Base-by-base conservation (phyloP, 2,329 filamentous ascomycete species). In the Neofusicoccum cordaticola region DNA sequence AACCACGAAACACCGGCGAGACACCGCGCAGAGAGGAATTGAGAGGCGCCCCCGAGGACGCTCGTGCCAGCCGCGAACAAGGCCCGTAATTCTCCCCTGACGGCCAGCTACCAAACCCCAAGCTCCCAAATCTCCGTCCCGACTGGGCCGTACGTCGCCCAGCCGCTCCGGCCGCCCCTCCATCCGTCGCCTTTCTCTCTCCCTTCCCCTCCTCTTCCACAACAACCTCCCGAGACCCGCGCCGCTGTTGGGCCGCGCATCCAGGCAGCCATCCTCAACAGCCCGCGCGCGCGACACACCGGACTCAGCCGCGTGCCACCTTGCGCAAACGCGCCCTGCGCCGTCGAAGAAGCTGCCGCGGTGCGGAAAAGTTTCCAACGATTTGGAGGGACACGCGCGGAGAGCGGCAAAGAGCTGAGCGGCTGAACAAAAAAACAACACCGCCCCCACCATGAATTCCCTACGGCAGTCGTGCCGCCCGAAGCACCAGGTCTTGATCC, bases 401-500 rank as follows among this genome's bases (percentile, higher is more conserved):
- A 39, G 22, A 22, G 22, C 22, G 22, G 13, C 11, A 15, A 15
- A 5, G 13, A 7, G 11, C 37, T 1, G 9, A 11, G 13, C 6
- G 15, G 22, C 53, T 44, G 22, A 11, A 44, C 4, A 22, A 45
- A 50, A 22, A n/a, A 31, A 13, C 27, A 34, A 2, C 27, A 35
- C 27, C 27, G 5, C 48, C n/a, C 1, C 51, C 17, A 61, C 27
- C 22, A 87, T 87, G 82, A 80, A 86, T 73, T 79, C 84, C 67
- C 80, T 86, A 70, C 84, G 85, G 68, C 85, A 88, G 75, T 84
- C 82, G 70, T 85, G 82, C 79, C 92, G 94, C 66, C 94, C 95
- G 34, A 98, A 97, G 83, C 95, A 99, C 81, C 94, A 98, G 85
- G 91, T 97, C 71, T 84, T 98, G 67, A 90, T 97, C 70, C 86